Percentiles rank a stretch among this genome's conserved stretches.
Evolutionary conservation across 208 protist genomes (phyloP).

Genomic region (Wallacemonas sp.): DNA sequence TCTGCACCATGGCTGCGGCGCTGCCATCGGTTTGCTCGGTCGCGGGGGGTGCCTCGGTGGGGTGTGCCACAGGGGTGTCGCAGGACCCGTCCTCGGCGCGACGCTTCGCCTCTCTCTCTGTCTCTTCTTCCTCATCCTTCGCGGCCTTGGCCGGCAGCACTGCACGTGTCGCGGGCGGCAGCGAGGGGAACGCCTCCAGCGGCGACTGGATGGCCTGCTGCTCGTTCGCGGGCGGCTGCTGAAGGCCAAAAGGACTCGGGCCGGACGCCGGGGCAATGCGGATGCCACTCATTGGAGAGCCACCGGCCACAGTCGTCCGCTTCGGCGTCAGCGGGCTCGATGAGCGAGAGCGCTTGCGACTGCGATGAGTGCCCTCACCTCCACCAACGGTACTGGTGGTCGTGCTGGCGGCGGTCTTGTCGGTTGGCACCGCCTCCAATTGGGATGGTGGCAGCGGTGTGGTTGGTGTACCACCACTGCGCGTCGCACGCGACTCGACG

Average conservation of each 20-base stretch:
- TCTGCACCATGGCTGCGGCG: no score
- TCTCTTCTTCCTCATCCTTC: no score
- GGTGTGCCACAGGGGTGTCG: no score
- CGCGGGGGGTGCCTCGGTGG: no score
- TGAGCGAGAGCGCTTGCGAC: constrained; percentile 53
- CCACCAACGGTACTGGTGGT: background rate
- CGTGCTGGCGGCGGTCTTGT: no score
- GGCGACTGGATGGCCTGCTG: constrained; percentile 17
- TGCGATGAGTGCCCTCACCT: background rate
- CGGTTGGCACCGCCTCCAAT: no score
- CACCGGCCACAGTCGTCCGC: constrained; percentile 25
- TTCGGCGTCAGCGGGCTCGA: constrained; percentile 48
- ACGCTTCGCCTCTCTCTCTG: no score
- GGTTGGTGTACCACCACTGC: background rate
- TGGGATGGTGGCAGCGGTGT: no score
- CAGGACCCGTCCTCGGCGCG: no score
- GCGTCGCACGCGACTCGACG: background rate
- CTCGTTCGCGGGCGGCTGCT: constrained; percentile 22
- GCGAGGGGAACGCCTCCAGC: constrained; percentile 1
- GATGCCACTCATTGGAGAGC: constrained; percentile 36
- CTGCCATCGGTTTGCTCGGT: no score
- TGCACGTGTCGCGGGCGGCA: background rate
- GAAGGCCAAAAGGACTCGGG: constrained; percentile 36
- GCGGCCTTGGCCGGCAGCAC: background rate
- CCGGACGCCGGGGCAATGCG: constrained; percentile 31